phyloP scores from a whole-genome alignment of 176 grass and related monocot species.

The Cenchrus americanus region DNA sequence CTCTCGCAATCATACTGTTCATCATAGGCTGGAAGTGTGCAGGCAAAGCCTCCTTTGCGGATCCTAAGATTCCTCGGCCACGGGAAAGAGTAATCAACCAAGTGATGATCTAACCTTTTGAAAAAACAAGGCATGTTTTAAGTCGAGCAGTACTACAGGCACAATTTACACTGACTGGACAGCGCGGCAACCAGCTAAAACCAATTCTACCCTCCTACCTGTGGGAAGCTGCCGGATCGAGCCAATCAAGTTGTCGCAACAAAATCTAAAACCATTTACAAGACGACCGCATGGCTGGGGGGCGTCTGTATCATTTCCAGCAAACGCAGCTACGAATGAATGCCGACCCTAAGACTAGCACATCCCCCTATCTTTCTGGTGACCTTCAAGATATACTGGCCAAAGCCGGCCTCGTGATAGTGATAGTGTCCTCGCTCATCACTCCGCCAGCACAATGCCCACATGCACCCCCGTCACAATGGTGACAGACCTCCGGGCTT shows the following conservation, averaged over 20 bases:
- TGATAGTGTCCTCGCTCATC: not conserved
- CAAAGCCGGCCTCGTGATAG: not conserved
- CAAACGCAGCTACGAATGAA: constrained; percentile 3
- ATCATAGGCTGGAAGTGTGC: not conserved
- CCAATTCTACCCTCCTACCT: not conserved
- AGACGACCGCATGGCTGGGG: not conserved
- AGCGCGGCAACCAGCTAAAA: constrained; percentile 11
- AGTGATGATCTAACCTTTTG: not conserved
- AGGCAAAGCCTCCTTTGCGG: not conserved
- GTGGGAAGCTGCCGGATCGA: not conserved
- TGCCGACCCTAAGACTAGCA: constrained; percentile 8
- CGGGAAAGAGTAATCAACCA: not conserved
- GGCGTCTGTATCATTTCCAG: not conserved
- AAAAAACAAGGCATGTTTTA: not conserved
- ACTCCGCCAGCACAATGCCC: not conserved
- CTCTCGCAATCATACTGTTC: not conserved
- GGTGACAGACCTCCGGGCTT: not conserved
- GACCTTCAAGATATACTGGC: constrained; percentile 15
- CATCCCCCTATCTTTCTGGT: constrained; percentile 31
- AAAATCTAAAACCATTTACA: constrained; percentile 47
- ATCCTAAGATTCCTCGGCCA: constrained; percentile 10
- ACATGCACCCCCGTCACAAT: constrained; percentile 9
- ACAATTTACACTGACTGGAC: constrained; percentile 28
- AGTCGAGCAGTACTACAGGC: not conserved
- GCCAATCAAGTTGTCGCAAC: not conserved